Evolutionary conservation across 2,329 filamentous ascomycete species (phyloP), one percentile per base, ranked within the genome.

Genomic region (Arthrobotrys musiformis): DNA sequence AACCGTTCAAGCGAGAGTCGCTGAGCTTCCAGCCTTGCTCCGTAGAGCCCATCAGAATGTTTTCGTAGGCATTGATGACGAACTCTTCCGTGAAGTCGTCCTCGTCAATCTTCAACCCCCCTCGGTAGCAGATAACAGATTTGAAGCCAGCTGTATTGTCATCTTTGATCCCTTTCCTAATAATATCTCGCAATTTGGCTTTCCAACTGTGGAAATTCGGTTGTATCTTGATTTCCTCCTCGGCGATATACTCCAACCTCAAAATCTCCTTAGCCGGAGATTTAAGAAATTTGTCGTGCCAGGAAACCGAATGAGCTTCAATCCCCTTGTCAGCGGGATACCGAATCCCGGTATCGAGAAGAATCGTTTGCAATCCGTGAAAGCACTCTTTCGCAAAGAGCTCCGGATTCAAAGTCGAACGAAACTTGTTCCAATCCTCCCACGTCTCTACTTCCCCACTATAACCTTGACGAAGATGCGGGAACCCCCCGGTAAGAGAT

Each of bases 61-160:
- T 24, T 7, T 44, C 24, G 35, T 30, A 70, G 6, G 35, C 56
- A 8, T 33, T 7, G 8, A 35, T 35, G 24, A 50, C 26, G 15
- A 26, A n/a, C 11, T 24, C n/a, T 8, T n/a, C 15, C 1, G 26
- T 22, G 6, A 24, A 24, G 9, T 17, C n/a, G 24, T 19, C 17
- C 11, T n/a, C 42, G 8, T 66, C 33, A 15, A 94, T 85, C 42
- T 88, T 87, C 4, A 94, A 85, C 0, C 93, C 93, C 0, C 90
- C 92, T 13, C 92, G 88, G 82, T 95, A 95, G 83, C 92, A 94
- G 68, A 96, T 89, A 58, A 94, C 89, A 0, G 90, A 92, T 83
- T 96, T 95, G 86, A 96, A 96, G 1, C 88, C 93, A 0, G 89
- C 92, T 1, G 96, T 90, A 17, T 90, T 87, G 0, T 88, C 84